A percentile compares a stretch with the other conserved stretches of the same genome.
phyloP scores from a whole-genome alignment of 345 rosid genomes.

The Odontarrhena argentea region DNA sequence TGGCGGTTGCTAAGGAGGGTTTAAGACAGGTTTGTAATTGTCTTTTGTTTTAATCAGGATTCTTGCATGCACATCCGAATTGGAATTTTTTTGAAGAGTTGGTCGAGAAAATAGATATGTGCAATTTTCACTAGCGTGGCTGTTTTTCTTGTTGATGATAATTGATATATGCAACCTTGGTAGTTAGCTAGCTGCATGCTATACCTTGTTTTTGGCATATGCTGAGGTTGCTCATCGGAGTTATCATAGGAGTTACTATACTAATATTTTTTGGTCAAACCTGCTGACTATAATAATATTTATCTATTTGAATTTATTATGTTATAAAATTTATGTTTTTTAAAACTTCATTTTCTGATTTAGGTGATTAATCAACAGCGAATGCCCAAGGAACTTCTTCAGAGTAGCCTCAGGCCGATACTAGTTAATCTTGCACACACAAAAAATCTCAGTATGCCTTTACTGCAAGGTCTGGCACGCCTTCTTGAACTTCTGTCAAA shows the following conservation, averaged over 20 bases:
- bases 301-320: neutral
- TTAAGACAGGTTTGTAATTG: constrained; percentile 77
- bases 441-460: constrained; percentile 98
- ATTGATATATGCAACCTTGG: constrained; percentile 8
- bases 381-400: constrained; percentile 99
- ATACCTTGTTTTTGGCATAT: constrained; percentile 12
- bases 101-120: neutral
- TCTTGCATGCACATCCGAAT: constrained; percentile 1
- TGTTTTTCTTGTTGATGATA: constrained; percentile 8
- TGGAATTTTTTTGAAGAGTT: constrained; percentile 2
- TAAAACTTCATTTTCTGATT: constrained; percentile 23
- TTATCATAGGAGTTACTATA: constrained; percentile 21
- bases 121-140: neutral
- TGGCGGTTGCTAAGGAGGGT: constrained; percentile 98
- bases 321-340: constrained; percentile 3
- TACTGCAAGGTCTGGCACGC: constrained; percentile 96
- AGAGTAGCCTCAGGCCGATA: constrained; percentile 98
- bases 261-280: neutral
- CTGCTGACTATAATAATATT: neutral
- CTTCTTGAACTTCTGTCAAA: constrained; percentile 92
- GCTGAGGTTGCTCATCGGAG: constrained; percentile 19
- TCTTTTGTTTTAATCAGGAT: constrained; percentile 27
- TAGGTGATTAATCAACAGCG: constrained; percentile 96
- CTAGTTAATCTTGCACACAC: constrained; percentile 95
- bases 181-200: constrained; percentile 23